Evolutionary conservation across 73 alveolate species (phyloP), one percentile per base, ranked within the genome.

Genomic region (Paramecium primaurelia): DNA sequence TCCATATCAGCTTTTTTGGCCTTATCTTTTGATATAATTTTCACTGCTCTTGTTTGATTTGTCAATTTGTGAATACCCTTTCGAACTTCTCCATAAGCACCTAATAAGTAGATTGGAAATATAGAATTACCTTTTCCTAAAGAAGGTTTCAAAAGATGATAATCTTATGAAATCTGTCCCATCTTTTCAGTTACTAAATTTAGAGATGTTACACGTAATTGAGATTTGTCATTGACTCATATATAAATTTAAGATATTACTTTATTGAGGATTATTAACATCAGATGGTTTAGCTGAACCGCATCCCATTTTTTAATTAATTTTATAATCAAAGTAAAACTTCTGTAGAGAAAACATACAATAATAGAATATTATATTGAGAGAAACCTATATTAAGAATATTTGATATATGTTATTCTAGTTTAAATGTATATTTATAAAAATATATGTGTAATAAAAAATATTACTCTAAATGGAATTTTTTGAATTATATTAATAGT

Each of bases 61-160:
- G 95, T 90, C 44, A 92, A 64, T 91, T 93, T 95, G 88, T 95
- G 97, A 47, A 95, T 88, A 6, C 92, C 95, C 86, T 93, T 95
- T 34, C 95, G 89, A 36, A 95, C 97, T 69, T 95, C 96, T 22
- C 97, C 97, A 92, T 86, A 95, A 1, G 97, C 97, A 9, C 97
- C 97, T 89, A 89, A 26, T 22, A 22, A 22, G 25, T 22, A n/a
- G 32, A 54, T 54, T 54, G 30, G 18, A 45, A 10, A 1, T 10
- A 47, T 6, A 42, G 18, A 20, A 5, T 5, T 89, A 89, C 94
- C 94, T 47, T 89, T 89, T 69, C 94, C 94, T 44, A 89, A 71
- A 4, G 94, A 85, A 14, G 94, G 94, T 49, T 89, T 89, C 75
- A 89, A 22, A 38, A 89, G 60, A 77, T 89, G 88, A 89, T 89